Evolutionary conservation across 805 yeast species (phyloP).

Genomic region (Hanseniaspora occidentalis): DNA sequence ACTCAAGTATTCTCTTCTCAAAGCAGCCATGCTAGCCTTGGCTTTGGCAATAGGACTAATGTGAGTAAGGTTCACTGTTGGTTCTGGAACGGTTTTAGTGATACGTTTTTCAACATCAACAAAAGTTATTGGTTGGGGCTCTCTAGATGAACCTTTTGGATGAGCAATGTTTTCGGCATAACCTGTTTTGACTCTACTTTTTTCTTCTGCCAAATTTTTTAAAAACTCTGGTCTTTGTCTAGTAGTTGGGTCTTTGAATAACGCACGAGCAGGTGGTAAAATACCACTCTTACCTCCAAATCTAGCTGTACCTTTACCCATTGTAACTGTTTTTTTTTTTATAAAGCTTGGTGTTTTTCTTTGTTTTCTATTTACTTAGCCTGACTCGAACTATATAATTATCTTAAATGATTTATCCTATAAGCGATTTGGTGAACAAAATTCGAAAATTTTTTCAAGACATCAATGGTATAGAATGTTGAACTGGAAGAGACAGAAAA

Average conservation of each 20-base stretch:
- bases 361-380: background rate
- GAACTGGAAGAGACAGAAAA: no score
- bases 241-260: conserved; percentile 54
- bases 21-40: conserved; percentile 20
- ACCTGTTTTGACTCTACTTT: conserved; percentile 37
- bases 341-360: background rate
- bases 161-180: conserved; percentile 60
- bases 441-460: no score
- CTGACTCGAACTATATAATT: no score
- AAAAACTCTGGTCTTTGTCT: conserved; percentile 27
- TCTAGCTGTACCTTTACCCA: conserved; percentile 37
- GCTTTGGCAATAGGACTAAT: conserved; percentile 22
- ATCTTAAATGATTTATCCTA: no score
- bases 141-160: conserved; percentile 52
- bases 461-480: no score
- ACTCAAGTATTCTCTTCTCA: conserved; percentile 60
- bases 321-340: conserved; percentile 9
- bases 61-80: conserved; percentile 24
- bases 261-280: conserved; percentile 64
- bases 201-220: conserved; percentile 11
- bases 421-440: no score
- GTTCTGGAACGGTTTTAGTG: conserved; percentile 35
- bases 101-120: conserved; percentile 52
- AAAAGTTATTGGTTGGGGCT: conserved; percentile 38
- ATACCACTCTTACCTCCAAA: conserved; percentile 62